Evolutionary conservation across 2,329 filamentous ascomycete species (phyloP).

Genomic region (Colletotrichum endophyticum): DNA sequence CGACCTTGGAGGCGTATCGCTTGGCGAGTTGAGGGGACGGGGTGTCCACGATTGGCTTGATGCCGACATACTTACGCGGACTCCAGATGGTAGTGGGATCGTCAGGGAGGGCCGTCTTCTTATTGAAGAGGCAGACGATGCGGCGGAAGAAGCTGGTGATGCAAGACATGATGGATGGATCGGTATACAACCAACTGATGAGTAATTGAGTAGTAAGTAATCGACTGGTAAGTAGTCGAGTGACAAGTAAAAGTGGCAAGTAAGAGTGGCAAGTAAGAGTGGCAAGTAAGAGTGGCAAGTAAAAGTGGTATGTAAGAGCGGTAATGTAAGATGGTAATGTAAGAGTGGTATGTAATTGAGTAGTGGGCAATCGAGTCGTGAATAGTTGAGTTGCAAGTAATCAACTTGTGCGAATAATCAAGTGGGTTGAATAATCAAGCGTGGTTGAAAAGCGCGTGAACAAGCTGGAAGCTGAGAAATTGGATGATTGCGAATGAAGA

Average conservation of each 20-base stretch:
- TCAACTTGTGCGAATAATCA: not conserved
- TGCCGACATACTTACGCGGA: not conserved
- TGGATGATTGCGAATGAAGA: not conserved
- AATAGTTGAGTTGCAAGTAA: not conserved
- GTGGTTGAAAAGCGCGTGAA: not conserved
- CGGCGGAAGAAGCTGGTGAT: not conserved
- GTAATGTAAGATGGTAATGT: too few species aligned
- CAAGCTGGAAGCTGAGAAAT: not conserved
- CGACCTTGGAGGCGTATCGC: not conserved
- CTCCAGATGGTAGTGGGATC: not conserved
- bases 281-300: too few species aligned
- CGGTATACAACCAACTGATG: not conserved
- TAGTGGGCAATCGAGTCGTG: not conserved
- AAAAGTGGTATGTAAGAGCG: too few species aligned
- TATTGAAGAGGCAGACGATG: not conserved
- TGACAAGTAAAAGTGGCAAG: not conserved
- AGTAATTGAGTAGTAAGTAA: not conserved
- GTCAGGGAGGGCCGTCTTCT: not conserved
- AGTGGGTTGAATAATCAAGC: not conserved
- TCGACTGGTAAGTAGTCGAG: not conserved
- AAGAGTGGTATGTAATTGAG: not conserved
- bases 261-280: not conserved
- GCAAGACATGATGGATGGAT: not conserved
- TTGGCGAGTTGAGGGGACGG: not conserved
- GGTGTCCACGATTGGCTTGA: not conserved